These are phyloP conservation scores for Ophiosphaerella korrae DNA, from an alignment of 2,329 filamentous ascomycete genomes.

Conservation along the genomic window DNA sequence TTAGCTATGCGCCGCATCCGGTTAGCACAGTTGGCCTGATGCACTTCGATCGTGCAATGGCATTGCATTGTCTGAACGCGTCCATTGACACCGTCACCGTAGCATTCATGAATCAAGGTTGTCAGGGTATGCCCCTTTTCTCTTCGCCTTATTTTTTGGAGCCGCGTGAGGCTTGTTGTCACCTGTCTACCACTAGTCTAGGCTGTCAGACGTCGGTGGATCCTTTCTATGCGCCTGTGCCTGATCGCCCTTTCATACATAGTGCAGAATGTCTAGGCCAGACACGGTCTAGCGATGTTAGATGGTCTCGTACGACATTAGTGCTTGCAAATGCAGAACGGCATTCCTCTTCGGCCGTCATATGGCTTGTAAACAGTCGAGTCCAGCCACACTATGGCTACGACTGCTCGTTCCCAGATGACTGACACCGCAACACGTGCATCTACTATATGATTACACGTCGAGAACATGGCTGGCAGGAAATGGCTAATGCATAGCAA, in stretches of 20 bases:
- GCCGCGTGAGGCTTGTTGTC: background rate
- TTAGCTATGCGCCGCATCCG: conserved; percentile 2
- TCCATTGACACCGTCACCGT: conserved; percentile 1
- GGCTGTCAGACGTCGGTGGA: conserved; percentile 27
- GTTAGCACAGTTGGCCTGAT: conserved; percentile 11
- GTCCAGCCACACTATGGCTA: too few species aligned
- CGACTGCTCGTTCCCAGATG: background rate
- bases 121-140: too few species aligned
- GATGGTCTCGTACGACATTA: conserved; percentile 15
- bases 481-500: too few species aligned
- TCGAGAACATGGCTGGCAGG: too few species aligned
- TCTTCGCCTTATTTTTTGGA: background rate
- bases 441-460: too few species aligned
- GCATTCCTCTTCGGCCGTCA: too few species aligned
- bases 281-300: conserved; percentile 14
- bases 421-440: background rate
- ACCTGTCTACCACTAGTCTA: conserved; percentile 1
- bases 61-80: conserved; percentile 10
- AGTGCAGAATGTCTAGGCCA: conserved; percentile 8
- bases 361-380: too few species aligned
- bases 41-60: conserved; percentile 5
- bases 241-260: conserved; percentile 24
- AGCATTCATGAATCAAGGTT: background rate
- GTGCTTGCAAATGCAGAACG: background rate
- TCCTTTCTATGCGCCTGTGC: conserved; percentile 23